A percentile compares a stretch with the other conserved stretches of the same genome.
Evolutionary conservation across 2,329 filamentous ascomycete genomes (phyloP).

Genomic region (Phaeophleospora eucalypticola): DNA sequence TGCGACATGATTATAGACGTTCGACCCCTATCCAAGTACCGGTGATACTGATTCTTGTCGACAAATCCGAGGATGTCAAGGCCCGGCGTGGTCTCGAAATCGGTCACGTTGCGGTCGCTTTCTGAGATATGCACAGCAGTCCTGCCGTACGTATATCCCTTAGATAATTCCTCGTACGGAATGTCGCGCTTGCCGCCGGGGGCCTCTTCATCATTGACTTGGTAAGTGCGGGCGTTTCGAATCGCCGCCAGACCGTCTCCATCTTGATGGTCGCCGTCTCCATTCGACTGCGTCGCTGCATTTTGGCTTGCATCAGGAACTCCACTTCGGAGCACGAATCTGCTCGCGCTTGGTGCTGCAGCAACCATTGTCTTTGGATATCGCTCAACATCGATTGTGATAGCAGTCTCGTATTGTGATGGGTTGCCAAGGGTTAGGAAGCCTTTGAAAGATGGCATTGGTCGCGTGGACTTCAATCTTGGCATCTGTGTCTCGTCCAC

Average conservation of each 20-base stretch:
- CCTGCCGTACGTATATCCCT: conserved; percentile 88
- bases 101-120: conserved; percentile 83
- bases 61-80: conserved; percentile 88
- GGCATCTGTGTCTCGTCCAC: conserved; percentile 75
- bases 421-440: conserved; percentile 74
- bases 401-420: conserved; percentile 65
- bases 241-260: conserved; percentile 59
- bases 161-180: conserved; percentile 77
- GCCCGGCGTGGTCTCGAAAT: conserved; percentile 68
- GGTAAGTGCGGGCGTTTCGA: conserved; percentile 74
- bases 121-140: conserved; percentile 87
- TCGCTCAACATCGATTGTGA: conserved; percentile 82
- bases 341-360: conserved; percentile 69
- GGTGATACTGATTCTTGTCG: conserved; percentile 63
- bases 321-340: conserved; percentile 59
- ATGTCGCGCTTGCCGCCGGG: conserved; percentile 79
- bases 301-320: conserved; percentile 52
- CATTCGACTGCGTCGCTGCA: conserved; percentile 44
- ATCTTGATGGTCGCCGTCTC: conserved; percentile 28
- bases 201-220: conserved; percentile 68
- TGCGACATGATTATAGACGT: conserved; percentile 72
- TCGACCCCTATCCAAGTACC: conserved; percentile 80
- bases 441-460: conserved; percentile 76
- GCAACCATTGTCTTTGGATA: conserved; percentile 84
- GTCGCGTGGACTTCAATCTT: conserved; percentile 68